Evolutionary conservation across 1,284 basidiomycete genomes (phyloP), one percentile per base, ranked within the genome.

Genomic region (Tilletia caries): DNA sequence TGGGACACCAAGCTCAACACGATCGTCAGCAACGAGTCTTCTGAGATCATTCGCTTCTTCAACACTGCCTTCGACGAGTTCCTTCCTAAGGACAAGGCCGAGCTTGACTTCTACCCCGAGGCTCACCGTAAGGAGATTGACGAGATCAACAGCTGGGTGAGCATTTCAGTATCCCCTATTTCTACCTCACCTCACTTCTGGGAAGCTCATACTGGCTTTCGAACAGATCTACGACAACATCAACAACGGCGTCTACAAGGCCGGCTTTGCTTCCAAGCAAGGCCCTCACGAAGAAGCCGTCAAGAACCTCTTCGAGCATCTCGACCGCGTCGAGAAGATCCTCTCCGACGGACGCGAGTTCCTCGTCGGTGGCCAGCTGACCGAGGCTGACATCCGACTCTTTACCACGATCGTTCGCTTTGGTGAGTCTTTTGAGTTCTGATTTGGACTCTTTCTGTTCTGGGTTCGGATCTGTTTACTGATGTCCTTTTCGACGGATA

Each of bases 1-100:
- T 98, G 93, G 92, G 96, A 98, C 86, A 95, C 90, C 86, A 92
- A 96, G 84, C 86, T 84, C 48, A 85, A 90, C 69, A 93, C 91
- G 44, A 92, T 98, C 75, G 96, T 98, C 68, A 96, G 92, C 86
- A 98, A 82, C 74, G 81, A 83, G 70, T 83, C 82, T 2, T 73
- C 75, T 29, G 83, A 84, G 52, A 73, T 98, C 79, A 93, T 98
- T 78, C 90, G 95, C 67, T 91, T 94, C 60, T 88, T 97, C 84
- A 96, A 96, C 84, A 86, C 70, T 27, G 71, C 69, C 12, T 83
- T 83, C 46, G 78, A 83, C 68, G 77, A 82, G 8, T 80, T 82
- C 64, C 25, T 83, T 20, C 75, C 77, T 2, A 23, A 71, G 10
- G 71, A 77, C 60, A 72, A 71, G 69, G 69, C 69, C 18, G 77